Evolutionary conservation across 805 yeast genomes (phyloP).

Genomic region (Candida parachauliodes): DNA sequence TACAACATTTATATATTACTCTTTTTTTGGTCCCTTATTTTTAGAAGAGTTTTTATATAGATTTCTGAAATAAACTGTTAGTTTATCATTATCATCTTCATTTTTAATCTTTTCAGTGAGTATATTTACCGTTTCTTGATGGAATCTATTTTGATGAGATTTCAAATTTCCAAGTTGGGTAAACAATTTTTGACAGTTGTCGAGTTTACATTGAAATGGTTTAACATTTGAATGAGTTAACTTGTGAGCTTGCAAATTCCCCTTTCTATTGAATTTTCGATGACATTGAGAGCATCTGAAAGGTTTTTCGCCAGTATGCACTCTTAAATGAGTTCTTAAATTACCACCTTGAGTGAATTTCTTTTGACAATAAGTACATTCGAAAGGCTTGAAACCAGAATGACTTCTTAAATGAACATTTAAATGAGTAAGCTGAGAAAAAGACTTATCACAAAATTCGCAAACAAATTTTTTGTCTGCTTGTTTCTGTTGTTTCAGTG

Average conservation of each 20-base stretch:
- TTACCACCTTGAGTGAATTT: constrained; percentile 89
- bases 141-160: constrained; percentile 91
- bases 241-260: constrained; percentile 85
- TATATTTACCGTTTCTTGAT: constrained; percentile 61
- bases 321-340: constrained; percentile 74
- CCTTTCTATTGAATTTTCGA: constrained; percentile 80
- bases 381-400: constrained; percentile 81
- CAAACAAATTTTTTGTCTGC: constrained; percentile 61
- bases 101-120: constrained; percentile 58
- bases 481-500: constrained; percentile 13
- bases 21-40: constrained; percentile 92
- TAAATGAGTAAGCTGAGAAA: constrained; percentile 86
- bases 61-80: constrained; percentile 73
- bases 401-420: constrained; percentile 88
- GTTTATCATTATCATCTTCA: constrained; percentile 56
- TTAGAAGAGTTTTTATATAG: constrained; percentile 85
- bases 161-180: constrained; percentile 92
- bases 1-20: constrained; percentile 14
- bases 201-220: constrained; percentile 78
- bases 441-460: constrained; percentile 72
- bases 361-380: constrained; percentile 74
- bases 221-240: constrained; percentile 76
- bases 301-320: constrained; percentile 93
- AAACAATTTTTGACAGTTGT: constrained; percentile 77
- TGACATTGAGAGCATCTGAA: constrained; percentile 75